Evolutionary conservation across 2,329 filamentous ascomycete species (phyloP).

Genomic region (Ceratocystis papillata): DNA sequence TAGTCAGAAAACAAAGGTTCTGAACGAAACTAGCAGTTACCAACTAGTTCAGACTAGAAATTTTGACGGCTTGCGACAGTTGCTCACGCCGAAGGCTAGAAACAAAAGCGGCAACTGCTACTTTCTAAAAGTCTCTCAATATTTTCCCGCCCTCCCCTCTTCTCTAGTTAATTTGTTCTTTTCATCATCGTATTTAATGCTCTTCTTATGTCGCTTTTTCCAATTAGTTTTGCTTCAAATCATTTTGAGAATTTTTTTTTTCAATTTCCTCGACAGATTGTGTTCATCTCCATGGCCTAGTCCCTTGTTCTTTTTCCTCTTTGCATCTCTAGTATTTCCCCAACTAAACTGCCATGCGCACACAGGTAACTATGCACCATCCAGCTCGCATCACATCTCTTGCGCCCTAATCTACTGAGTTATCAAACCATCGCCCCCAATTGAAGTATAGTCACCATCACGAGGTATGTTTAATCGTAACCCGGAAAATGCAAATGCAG

Average conservation of each 20-base stretch:
- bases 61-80: neutral
- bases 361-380: neutral
- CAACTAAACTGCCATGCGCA: neutral
- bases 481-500: neutral
- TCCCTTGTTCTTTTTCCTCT: slow-evolving; percentile 13
- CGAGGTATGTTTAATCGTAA: neutral
- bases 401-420: neutral
- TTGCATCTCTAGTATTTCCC: neutral
- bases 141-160: neutral
- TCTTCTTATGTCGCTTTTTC: too few relatives aligned
- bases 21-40: neutral
- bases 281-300: neutral
- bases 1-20: neutral
- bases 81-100: neutral
- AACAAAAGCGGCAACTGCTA: neutral
- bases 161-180: neutral
- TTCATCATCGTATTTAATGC: neutral
- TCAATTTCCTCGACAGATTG: neutral
- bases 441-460: neutral
- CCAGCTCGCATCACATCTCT: neutral
- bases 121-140: neutral
- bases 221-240: too few relatives aligned
- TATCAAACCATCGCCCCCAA: too few relatives aligned
- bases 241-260: neutral
- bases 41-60: neutral